phyloP scores from a whole-genome alignment of 2,329 filamentous ascomycete genomes.

The Magnaporthiopsis poae region DNA sequence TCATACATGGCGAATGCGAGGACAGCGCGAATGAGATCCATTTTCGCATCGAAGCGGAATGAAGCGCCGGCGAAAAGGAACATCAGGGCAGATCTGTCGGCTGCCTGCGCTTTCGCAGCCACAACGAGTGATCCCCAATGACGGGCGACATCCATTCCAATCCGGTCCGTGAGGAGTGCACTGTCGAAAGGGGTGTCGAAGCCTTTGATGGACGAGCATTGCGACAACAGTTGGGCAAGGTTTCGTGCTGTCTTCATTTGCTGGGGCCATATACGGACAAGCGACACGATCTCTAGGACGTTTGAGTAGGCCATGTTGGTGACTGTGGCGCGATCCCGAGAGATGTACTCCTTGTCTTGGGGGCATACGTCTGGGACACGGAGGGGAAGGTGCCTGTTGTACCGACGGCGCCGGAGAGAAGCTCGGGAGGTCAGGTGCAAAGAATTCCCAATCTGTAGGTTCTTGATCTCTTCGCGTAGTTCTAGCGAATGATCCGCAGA shows the following conservation, averaged over 20 bases:
- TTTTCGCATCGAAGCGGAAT: slow-evolving; percentile 17
- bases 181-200: slow-evolving; percentile 15
- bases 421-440: slow-evolving; percentile 1
- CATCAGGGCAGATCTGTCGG: slow-evolving; percentile 14
- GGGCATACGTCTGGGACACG: too few species aligned
- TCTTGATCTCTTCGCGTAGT: not conserved
- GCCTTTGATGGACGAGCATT: slow-evolving; percentile 15
- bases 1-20: slow-evolving; percentile 33
- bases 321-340: slow-evolving; percentile 13
- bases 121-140: slow-evolving; percentile 20
- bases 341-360: slow-evolving; percentile 12
- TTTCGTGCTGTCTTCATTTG: slow-evolving; percentile 11
- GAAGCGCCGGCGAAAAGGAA: slow-evolving; percentile 19
- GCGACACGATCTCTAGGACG: not conserved
- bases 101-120: slow-evolving; percentile 6
- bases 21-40: slow-evolving; percentile 24
- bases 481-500: not conserved
- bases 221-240: slow-evolving; percentile 15
- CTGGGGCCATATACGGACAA: not conserved
- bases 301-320: slow-evolving; percentile 5
- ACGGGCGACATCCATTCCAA: slow-evolving; percentile 14
- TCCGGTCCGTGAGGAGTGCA: slow-evolving; percentile 16
- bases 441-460: not conserved
- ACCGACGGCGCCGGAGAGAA: not conserved
- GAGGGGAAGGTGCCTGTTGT: not conserved